Conservation (phyloP, 1,284 basidiomycete genomes). For the Peniophora sp. region DNA sequence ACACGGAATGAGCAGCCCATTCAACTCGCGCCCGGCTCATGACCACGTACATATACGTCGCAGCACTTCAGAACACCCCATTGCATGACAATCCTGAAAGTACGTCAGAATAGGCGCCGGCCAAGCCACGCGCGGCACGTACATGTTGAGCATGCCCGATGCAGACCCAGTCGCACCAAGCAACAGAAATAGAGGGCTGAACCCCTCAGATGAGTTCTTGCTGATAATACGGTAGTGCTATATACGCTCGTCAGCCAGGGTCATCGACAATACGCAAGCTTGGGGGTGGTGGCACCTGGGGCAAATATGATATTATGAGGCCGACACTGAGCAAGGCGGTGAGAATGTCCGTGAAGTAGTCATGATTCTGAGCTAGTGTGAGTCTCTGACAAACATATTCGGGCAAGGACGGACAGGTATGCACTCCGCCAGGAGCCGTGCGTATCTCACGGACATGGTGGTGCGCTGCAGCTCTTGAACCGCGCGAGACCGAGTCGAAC, state of each 20-base stretch:
- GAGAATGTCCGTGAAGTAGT: slow-evolving; percentile 69
- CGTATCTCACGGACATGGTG: not conserved
- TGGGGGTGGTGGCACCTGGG: slow-evolving; percentile 52
- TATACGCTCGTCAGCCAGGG: not conserved
- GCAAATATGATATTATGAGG: slow-evolving; percentile 80
- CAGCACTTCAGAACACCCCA: slow-evolving; percentile 87
- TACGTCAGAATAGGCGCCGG: not conserved
- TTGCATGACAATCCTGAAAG: slow-evolving; percentile 62
- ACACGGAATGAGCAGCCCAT: slow-evolving; percentile 1
- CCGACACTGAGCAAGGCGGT: slow-evolving; percentile 73
- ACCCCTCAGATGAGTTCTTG: slow-evolving; percentile 75
- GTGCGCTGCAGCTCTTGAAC: not conserved
- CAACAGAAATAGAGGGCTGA: slow-evolving; percentile 91
- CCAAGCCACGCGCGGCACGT: slow-evolving; percentile 15
- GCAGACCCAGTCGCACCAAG: slow-evolving; percentile 84
- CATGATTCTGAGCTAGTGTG: slow-evolving; percentile 34
- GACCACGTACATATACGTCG: slow-evolving; percentile 54
- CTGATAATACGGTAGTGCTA: slow-evolving; percentile 72
- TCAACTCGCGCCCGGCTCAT: too few species aligned
- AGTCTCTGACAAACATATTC: not conserved
- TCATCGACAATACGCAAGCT: not conserved
- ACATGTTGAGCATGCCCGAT: slow-evolving; percentile 80
- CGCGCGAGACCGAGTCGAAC: too few species aligned
- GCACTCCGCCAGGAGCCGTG: not conserved
- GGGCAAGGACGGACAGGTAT: not conserved